Evolutionary conservation across 2,329 filamentous ascomycete genomes (phyloP).

Genomic region (Elsinoe arachidis): DNA sequence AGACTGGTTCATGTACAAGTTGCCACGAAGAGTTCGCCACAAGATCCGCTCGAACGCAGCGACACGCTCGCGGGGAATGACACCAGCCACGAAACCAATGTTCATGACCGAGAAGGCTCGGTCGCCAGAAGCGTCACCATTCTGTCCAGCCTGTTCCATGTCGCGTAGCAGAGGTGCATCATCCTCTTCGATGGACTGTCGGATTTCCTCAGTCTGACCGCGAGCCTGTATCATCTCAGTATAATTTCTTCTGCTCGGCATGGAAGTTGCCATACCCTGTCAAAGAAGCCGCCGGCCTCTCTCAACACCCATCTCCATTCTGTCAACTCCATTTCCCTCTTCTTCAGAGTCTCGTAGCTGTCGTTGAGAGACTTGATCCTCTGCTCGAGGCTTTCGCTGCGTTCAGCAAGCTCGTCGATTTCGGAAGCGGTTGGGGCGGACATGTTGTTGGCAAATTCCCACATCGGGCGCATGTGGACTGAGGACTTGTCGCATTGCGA

Average conservation of each 20-base stretch:
- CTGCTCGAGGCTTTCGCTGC: constrained; percentile 86
- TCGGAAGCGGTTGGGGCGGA: constrained; percentile 84
- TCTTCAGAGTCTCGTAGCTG: constrained; percentile 97
- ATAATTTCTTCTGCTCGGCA: neutral
- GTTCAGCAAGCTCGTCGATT: constrained; percentile 90
- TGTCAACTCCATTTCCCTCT: constrained; percentile 88
- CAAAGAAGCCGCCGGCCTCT: constrained; percentile 95
- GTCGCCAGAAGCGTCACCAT: constrained; percentile 58
- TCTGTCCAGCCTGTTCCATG: constrained; percentile 72
- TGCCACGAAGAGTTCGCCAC: constrained; percentile 93
- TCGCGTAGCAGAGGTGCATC: constrained; percentile 91
- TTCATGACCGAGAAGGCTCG: constrained; percentile 95
- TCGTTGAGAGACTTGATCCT: constrained; percentile 87
- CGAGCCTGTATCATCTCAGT: constrained; percentile 51
- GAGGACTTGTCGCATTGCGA: constrained; percentile 88
- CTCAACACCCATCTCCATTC: constrained; percentile 98
- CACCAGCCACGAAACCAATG: constrained; percentile 95
- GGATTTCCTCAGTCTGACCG: constrained; percentile 92
- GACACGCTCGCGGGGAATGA: constrained; percentile 86
- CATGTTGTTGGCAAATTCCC: constrained; percentile 74
- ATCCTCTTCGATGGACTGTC: constrained; percentile 79
- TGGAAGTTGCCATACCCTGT: constrained; percentile 45
- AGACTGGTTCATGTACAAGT: constrained; percentile 99
- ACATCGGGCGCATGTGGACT: constrained; percentile 79
- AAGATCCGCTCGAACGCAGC: constrained; percentile 94